Conservation (phyloP, 208 protist species). For the Leishmania tarentolae region DNA sequence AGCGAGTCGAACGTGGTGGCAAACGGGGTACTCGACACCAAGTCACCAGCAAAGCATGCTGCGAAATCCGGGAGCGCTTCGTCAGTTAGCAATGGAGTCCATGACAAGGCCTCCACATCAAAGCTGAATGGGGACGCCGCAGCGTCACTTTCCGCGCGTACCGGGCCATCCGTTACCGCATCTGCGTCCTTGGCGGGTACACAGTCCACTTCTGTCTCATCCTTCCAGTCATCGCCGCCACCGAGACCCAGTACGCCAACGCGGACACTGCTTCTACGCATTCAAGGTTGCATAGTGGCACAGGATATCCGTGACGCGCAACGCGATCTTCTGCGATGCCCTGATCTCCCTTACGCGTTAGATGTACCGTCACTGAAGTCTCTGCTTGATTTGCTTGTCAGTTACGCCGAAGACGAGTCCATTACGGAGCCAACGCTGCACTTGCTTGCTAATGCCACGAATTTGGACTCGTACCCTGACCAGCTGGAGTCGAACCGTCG, state of each 20-base stretch:
- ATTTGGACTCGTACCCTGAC: constrained; percentile 53
- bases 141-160: not conserved
- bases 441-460: constrained; percentile 58
- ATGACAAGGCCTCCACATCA: not conserved
- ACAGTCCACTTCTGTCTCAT: not conserved
- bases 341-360: constrained; percentile 64
- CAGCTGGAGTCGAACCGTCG: constrained; percentile 21
- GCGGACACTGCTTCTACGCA: constrained; percentile 68
- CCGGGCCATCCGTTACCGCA: not conserved
- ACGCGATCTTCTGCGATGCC: constrained; percentile 45
- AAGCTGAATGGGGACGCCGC: not conserved
- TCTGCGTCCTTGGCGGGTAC: not conserved
- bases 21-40: not conserved
- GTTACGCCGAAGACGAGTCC: constrained; percentile 33
- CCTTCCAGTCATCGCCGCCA: not conserved
- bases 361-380: constrained; percentile 42
- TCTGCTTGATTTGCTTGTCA: constrained; percentile 45
- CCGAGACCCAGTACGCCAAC: constrained; percentile 33
- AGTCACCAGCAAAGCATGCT: not conserved
- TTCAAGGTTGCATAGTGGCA: constrained; percentile 74
- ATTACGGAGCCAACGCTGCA: constrained; percentile 41
- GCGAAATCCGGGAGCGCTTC: not conserved
- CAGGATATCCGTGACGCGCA: constrained; percentile 84
- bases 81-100: not conserved
- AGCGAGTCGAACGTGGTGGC: not conserved